A percentile compares a stretch with the other conserved stretches of the same genome.
These are phyloP conservation scores for Fusarium floridanum DNA, from an alignment of 2,329 filamentous ascomycete species.

Conservation along the genomic window DNA sequence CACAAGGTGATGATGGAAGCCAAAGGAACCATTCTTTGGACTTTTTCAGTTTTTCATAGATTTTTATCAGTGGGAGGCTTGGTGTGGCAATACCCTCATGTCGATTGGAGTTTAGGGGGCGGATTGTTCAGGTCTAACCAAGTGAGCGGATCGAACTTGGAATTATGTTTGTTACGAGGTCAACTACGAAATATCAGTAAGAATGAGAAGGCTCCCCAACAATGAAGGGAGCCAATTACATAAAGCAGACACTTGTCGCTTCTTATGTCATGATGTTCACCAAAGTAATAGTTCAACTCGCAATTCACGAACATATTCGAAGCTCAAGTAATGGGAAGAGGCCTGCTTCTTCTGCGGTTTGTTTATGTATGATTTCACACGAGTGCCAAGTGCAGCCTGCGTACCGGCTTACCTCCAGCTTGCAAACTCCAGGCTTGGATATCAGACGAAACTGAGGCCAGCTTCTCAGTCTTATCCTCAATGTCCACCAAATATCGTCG, in stretches of 20 bases:
- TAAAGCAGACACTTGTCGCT: neutral
- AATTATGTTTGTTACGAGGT: neutral
- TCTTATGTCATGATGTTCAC: neutral
- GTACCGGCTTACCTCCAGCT: neutral
- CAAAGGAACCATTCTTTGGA: conserved; percentile 55
- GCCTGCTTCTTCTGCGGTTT: neutral
- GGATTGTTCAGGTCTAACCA: neutral
- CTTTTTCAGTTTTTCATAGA: conserved; percentile 53
- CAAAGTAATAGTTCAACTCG: neutral
- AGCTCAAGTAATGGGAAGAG: neutral
- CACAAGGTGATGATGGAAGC: conserved; percentile 32
- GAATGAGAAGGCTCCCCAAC: neutral
- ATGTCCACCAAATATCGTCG: neutral
- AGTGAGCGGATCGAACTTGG: neutral
- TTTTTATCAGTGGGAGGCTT: neutral
- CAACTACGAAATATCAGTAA: neutral
- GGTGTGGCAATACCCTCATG: neutral
- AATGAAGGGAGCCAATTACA: neutral
- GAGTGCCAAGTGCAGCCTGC: neutral
- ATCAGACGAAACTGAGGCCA: neutral
- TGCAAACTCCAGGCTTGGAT: neutral
- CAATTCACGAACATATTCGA: neutral
- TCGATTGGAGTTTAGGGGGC: conserved; percentile 23
- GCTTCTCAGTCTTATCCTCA: neutral
- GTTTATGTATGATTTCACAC: neutral